phyloP scores from a whole-genome alignment of 495 filamentous ascomycete genomes.

The Penicilliopsis zonata region DNA sequence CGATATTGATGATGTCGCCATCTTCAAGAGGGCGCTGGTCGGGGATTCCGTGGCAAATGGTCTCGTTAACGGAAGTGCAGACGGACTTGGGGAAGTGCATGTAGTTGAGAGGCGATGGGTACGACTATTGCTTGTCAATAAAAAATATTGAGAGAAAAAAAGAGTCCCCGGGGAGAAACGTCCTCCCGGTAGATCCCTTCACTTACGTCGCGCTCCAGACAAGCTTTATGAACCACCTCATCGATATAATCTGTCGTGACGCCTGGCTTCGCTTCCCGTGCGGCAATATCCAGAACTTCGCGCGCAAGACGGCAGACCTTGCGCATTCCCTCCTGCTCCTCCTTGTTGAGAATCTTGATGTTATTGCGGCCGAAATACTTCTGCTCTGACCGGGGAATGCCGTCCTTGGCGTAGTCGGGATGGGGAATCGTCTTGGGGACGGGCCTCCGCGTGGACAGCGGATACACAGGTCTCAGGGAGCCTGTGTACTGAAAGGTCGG shows the following conservation, averaged over 20 bases:
- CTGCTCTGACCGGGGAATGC: constrained; percentile 70
- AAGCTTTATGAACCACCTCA: constrained; percentile 91
- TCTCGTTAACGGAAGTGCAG: constrained; percentile 91
- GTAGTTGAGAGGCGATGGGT: constrained; percentile 95
- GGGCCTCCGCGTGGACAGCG: constrained; percentile 59
- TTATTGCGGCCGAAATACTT: constrained; percentile 60
- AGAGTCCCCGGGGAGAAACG: no score
- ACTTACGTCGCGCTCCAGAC: constrained; percentile 79
- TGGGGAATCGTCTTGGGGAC: constrained; percentile 72
- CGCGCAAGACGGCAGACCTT: constrained; percentile 81
- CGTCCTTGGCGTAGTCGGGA: constrained; percentile 77
- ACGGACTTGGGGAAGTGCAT: constrained; percentile 95
- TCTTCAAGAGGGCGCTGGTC: constrained; percentile 68
- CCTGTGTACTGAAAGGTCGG: constrained; percentile 77
- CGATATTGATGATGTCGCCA: constrained; percentile 83
- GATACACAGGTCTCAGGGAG: constrained; percentile 74
- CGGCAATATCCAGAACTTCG: constrained; percentile 90
- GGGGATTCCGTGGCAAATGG: constrained; percentile 91
- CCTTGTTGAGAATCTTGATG: constrained; percentile 66
- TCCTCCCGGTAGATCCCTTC: background rate
- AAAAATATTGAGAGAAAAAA: no score
- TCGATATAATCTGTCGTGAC: constrained; percentile 96
- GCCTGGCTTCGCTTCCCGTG: constrained; percentile 66
- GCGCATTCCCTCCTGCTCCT: constrained; percentile 79
- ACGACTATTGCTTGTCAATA: constrained; percentile 51